Evolutionary conservation across 345 rosid genomes (phyloP).

Genomic region (Pugionium dolabratum): DNA sequence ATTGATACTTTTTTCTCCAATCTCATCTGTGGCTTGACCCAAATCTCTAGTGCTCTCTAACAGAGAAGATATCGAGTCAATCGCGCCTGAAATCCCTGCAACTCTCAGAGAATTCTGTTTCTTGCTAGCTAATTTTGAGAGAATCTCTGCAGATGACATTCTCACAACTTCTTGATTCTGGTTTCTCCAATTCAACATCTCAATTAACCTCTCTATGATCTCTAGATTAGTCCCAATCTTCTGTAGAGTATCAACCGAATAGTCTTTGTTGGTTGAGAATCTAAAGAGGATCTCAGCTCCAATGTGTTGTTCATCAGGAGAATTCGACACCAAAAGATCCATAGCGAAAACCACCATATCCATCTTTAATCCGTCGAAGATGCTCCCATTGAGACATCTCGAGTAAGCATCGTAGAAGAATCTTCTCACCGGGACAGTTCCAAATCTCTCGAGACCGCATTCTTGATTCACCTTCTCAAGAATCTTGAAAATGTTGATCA

Average conservation of each 20-base stretch:
- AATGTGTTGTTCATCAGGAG: constrained; percentile 80
- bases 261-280: constrained; percentile 49
- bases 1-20: constrained; percentile 56
- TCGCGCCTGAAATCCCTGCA: constrained; percentile 80
- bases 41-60: constrained; percentile 55
- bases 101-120: constrained; percentile 79
- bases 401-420: constrained; percentile 94
- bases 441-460: constrained; percentile 64
- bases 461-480: constrained; percentile 68
- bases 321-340: constrained; percentile 68
- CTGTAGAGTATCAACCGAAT: constrained; percentile 75
- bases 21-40: constrained; percentile 64
- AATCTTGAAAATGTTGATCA: constrained; percentile 54
- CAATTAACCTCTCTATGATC: constrained; percentile 72
- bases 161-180: constrained; percentile 74
- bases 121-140: constrained; percentile 73
- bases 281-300: constrained; percentile 62
- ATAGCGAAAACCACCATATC: constrained; percentile 72
- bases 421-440: constrained; percentile 59
- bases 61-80: constrained; percentile 88
- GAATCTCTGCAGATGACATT: constrained; percentile 69
- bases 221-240: constrained; percentile 70
- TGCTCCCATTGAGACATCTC: constrained; percentile 72
- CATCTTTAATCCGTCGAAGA: constrained; percentile 89
- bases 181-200: constrained; percentile 95